phyloP scores from a whole-genome alignment of 2,329 filamentous ascomycete species.

The Tolypocladium sp. region DNA sequence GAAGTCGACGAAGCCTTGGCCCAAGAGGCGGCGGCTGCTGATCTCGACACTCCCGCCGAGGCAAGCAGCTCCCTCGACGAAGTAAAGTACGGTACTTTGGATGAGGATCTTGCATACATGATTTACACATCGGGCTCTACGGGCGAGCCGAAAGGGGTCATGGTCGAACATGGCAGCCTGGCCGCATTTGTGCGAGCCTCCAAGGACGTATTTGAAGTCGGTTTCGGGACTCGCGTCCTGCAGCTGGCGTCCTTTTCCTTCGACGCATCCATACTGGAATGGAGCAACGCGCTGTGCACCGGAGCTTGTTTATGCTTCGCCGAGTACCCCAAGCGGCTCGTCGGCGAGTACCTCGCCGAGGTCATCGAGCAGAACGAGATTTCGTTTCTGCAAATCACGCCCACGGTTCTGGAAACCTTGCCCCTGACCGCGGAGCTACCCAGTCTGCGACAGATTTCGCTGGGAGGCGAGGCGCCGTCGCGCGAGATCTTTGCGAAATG shows the following conservation, averaged over 20 bases:
- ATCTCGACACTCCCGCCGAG: neutral
- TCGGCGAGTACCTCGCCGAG: slow-evolving; percentile 4
- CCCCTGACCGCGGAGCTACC: neutral
- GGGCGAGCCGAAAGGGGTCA: slow-evolving; percentile 4
- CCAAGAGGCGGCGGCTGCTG: neutral
- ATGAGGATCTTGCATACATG: slow-evolving; percentile 5
- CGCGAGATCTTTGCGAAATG: slow-evolving; percentile 4
- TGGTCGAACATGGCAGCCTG: slow-evolving; percentile 3
- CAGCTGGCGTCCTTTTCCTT: slow-evolving; percentile 5
- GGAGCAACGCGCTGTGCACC: slow-evolving; percentile 2
- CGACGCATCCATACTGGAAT: slow-evolving; percentile 4
- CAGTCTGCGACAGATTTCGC: neutral
- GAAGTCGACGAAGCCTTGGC: neutral
- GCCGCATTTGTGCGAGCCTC: neutral
- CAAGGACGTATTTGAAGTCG: slow-evolving; percentile 1
- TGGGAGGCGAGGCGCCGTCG: slow-evolving; percentile 3
- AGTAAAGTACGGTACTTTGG: slow-evolving; percentile 1
- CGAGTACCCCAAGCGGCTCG: slow-evolving; percentile 1
- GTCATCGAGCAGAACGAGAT: slow-evolving; percentile 3
- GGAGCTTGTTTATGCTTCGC: slow-evolving; percentile 4
- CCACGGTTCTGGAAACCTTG: slow-evolving; percentile 1
- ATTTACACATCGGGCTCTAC: slow-evolving; percentile 4
- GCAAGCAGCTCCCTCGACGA: neutral
- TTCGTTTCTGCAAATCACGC: slow-evolving; percentile 3
- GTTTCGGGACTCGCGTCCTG: slow-evolving; percentile 1